Percentiles rank a stretch among this genome's conserved stretches.
Conservation (phyloP, 257 asterid genomes). For the Perilla frutescens region DNA sequence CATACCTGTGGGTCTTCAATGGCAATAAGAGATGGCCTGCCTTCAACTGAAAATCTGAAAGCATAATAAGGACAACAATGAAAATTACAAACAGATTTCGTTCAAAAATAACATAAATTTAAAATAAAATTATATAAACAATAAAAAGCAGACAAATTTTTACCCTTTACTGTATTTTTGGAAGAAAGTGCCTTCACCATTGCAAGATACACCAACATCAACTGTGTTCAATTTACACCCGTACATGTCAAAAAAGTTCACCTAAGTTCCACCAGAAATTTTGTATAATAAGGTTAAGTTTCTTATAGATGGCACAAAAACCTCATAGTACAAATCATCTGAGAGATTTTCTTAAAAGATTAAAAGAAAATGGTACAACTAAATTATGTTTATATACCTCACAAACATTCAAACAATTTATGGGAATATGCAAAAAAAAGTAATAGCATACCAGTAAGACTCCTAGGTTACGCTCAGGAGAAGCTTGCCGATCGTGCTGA, state of each 20-base stretch:
- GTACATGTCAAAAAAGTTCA: conserved; percentile 83
- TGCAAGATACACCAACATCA: conserved; percentile 94
- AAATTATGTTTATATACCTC: conserved; percentile 6
- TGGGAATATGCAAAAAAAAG: conserved; percentile 16
- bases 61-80: conserved; percentile 15
- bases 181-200: conserved; percentile 74
- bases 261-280: conserved; percentile 55
- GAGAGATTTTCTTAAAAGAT: neutral
- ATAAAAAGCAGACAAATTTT: conserved; percentile 15
- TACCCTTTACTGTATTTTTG: conserved; percentile 75
- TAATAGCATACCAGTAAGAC: conserved; percentile 67
- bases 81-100: neutral
- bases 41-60: conserved; percentile 69
- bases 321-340: conserved; percentile 17
- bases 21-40: conserved; percentile 66
- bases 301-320: conserved; percentile 25
- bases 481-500: conserved; percentile 55
- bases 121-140: conserved; percentile 14
- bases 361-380: neutral
- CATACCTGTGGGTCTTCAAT: conserved; percentile 97
- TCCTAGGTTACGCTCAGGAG: conserved; percentile 88
- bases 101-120: neutral
- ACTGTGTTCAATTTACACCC: conserved; percentile 84
- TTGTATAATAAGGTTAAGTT: conserved; percentile 16
- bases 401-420: neutral